phyloP scores from a whole-genome alignment of 2,329 filamentous ascomycete genomes.

The Xylariaceae sp. region DNA sequence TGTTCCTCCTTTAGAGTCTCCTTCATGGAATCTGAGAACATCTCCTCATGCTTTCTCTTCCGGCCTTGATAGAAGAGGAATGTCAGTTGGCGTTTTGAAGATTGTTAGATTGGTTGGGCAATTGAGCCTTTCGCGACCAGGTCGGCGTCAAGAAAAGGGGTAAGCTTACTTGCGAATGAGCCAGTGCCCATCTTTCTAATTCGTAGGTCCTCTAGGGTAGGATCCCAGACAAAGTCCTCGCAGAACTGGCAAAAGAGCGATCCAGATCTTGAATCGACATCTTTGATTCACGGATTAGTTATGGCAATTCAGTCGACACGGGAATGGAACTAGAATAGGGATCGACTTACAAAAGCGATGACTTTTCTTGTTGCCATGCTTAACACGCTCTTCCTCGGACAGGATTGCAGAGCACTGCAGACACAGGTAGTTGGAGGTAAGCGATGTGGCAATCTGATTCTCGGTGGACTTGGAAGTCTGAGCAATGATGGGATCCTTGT shows the following conservation, averaged over 20 bases:
- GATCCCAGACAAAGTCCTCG: constrained; percentile 77
- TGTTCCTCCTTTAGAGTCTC: constrained; percentile 56
- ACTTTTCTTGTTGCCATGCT: constrained; percentile 62
- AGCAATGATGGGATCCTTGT: constrained; percentile 57
- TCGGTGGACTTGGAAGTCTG: constrained; percentile 59
- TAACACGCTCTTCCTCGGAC: constrained; percentile 57
- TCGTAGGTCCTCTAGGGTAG: constrained; percentile 69
- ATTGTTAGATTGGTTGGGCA: too few species aligned
- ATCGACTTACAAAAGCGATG: constrained; percentile 63
- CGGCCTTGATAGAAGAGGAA: constrained; percentile 41
- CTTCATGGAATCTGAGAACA: constrained; percentile 57
- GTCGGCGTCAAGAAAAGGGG: not conserved
- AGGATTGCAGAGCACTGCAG: constrained; percentile 68
- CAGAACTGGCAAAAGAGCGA: constrained; percentile 76
- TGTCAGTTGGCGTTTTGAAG: not conserved
- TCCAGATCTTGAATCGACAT: constrained; percentile 71
- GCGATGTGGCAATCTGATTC: constrained; percentile 52
- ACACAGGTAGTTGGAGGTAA: constrained; percentile 66
- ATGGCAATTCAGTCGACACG: constrained; percentile 22
- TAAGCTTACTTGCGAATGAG: constrained; percentile 54
- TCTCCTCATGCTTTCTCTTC: constrained; percentile 71
- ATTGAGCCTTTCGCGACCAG: not conserved
- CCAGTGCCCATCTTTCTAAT: constrained; percentile 64
- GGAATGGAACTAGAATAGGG: constrained; percentile 22
- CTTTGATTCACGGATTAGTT: constrained; percentile 37